Conservation (phyloP, 2,329 filamentous ascomycete genomes). For the Epichloe amarillans region DNA sequence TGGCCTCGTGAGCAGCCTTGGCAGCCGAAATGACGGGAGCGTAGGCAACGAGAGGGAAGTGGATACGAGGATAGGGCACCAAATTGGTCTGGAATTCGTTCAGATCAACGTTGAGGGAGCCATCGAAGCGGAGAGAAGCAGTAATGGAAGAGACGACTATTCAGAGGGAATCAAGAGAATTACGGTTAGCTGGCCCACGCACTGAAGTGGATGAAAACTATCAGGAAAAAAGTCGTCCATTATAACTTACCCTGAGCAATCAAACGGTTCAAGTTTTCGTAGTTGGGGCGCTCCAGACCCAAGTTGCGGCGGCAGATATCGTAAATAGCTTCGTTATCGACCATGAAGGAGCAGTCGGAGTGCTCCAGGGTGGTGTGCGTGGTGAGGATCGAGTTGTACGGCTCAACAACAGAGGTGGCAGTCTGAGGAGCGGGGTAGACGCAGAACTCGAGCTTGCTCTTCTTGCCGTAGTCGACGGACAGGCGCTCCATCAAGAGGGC, state of each 20-base stretch:
- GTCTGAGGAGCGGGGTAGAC: conserved; percentile 97
- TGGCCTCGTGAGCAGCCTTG: conserved; percentile 95
- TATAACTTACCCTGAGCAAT: conserved; percentile 77
- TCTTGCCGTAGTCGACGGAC: conserved; percentile 98
- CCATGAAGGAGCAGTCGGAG: conserved; percentile 99
- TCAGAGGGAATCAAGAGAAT: not conserved
- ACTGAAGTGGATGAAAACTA: not conserved
- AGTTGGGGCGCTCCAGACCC: conserved; percentile 92
- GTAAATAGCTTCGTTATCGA: conserved; percentile 99
- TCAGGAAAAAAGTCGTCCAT: not conserved
- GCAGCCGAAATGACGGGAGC: conserved; percentile 85
- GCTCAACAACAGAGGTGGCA: conserved; percentile 94
- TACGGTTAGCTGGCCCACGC: not conserved
- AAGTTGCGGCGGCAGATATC: conserved; percentile 98
- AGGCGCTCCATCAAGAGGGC: conserved; percentile 97
- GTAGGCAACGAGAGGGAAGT: conserved; percentile 97
- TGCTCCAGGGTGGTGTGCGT: conserved; percentile 99
- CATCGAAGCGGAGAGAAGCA: conserved; percentile 94
- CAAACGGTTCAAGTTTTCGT: conserved; percentile 96
- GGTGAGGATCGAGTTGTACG: conserved; percentile 98
- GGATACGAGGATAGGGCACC: conserved; percentile 96
- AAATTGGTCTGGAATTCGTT: conserved; percentile 99
- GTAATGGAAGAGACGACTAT: conserved; percentile 95
- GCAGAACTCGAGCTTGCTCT: conserved; percentile 99
- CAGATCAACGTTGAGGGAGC: conserved; percentile 95